Base-by-base conservation (phyloP, 2,329 filamentous ascomycete species). In the Mycocentrospora acerina region DNA sequence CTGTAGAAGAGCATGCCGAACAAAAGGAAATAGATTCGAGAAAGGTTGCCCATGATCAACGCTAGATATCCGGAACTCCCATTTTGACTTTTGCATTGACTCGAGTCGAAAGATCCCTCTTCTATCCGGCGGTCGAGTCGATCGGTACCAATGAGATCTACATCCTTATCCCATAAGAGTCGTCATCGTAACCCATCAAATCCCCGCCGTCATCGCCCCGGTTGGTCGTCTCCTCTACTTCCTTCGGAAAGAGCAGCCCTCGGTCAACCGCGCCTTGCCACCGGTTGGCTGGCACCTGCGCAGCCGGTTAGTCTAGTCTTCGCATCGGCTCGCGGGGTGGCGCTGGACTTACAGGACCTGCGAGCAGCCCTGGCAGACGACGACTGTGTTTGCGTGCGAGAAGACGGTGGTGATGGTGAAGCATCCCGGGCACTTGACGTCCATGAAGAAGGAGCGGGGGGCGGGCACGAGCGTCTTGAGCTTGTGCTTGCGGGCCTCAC, bases 401-500 rank as follows among this genome's bases (percentile, higher is more conserved):
- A 97, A 98, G 78, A 98, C 93, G 75, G 93, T 98, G 76, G 93
- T 98, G 84, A 98, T 98, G 76, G 90, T 96, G 86, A 97, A 98
- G 88, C 93, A 98, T 70, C 93, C 93, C 74, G 93, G 93, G 88
- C 93, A 98, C 87, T 98, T 98, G 82, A 98, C 93, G 74, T 98
- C 93, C 93, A 98, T 98, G 88, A 98, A 98, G 88, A 97, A 98
- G 62, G 91, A 97, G 75, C 93, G 89, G 69, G 93, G 93, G 60
- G 83, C 86, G 68, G 93, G 93, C 72, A 98, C 93, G 68, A 98
- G 88, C 62, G 82, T 90, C 90, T 98, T 98, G 76, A 98, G 89
- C 89, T 98, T 98, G 88, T 98, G 93, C 88, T 97, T 97, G 81
- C 90, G 89, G 71, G 90, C 90, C 87, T 98, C 93, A 76, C 62